Conservation (phyloP, 805 yeast genomes). For the Ogataea polymorpha region DNA sequence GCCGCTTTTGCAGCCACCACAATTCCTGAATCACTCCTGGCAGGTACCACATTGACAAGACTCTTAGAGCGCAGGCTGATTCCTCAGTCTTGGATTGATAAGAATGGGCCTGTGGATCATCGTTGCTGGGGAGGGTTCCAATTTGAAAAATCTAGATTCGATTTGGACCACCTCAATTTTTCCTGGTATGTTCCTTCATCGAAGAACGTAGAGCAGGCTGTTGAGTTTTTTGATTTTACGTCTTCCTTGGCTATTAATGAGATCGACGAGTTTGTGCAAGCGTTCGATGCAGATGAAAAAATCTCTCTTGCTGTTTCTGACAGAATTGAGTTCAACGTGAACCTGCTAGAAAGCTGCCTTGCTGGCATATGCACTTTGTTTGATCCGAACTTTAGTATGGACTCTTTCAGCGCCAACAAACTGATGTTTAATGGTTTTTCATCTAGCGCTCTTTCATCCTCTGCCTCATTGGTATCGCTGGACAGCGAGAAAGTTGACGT, state of each 20-base stretch:
- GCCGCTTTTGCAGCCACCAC: slow-evolving; percentile 58
- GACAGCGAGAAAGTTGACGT: neutral
- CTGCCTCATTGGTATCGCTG: slow-evolving; percentile 15
- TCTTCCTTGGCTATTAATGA: slow-evolving; percentile 41
- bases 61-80: slow-evolving; percentile 53
- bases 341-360: slow-evolving; percentile 32
- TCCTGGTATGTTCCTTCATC: slow-evolving; percentile 73
- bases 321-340: slow-evolving; percentile 22
- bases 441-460: slow-evolving; percentile 18
- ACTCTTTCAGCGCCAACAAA: slow-evolving; percentile 27
- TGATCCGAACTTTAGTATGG: slow-evolving; percentile 55
- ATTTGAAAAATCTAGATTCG: slow-evolving; percentile 49
- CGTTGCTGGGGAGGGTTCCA: slow-evolving; percentile 77
- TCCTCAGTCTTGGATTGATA: slow-evolving; percentile 40
- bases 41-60: slow-evolving; percentile 60
- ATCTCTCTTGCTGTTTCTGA: slow-evolving; percentile 26
- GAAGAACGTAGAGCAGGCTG: slow-evolving; percentile 57
- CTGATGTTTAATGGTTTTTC: slow-evolving; percentile 15
- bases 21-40: slow-evolving; percentile 58
- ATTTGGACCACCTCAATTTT: slow-evolving; percentile 47
- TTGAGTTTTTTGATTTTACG: slow-evolving; percentile 51
- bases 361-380: slow-evolving; percentile 71
- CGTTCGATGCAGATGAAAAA: slow-evolving; percentile 45
- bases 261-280: slow-evolving; percentile 50
- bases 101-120: slow-evolving; percentile 39